A percentile compares a stretch with the other conserved stretches of the same genome.
phyloP scores from a whole-genome alignment of 306 rosid genomes.

The Ammopiptanthus mongolicus region DNA sequence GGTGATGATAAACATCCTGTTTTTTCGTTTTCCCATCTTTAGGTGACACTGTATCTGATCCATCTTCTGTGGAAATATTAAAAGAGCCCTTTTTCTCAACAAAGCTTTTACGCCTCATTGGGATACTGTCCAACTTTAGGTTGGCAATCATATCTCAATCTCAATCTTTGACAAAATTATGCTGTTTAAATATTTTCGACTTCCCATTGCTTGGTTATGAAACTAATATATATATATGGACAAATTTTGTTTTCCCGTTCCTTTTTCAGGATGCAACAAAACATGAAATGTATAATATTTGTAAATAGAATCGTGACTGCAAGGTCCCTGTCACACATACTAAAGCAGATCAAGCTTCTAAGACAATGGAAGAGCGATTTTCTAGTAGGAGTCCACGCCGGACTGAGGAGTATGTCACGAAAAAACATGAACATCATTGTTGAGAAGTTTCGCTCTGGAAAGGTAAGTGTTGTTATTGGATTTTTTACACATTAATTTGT shows the following conservation, averaged over 20 bases:
- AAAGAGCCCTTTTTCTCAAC: slow-evolving; percentile 76
- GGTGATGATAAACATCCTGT: slow-evolving; percentile 1
- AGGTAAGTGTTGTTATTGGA: slow-evolving; percentile 42
- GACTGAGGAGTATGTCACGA: slow-evolving; percentile 72
- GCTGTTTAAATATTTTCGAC: background rate
- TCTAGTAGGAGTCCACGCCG: slow-evolving; percentile 84
- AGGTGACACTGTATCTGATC: slow-evolving; percentile 49
- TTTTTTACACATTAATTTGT: background rate
- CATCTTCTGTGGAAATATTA: slow-evolving; percentile 46
- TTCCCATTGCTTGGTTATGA: slow-evolving; percentile 10
- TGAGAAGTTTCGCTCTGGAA: slow-evolving; percentile 80
- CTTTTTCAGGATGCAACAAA: slow-evolving; percentile 56
- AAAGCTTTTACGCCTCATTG: slow-evolving; percentile 71
- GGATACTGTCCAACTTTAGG: slow-evolving; percentile 77
- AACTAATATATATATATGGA: background rate
- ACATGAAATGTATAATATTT: slow-evolving; percentile 84
- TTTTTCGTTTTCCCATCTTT: slow-evolving; percentile 19
- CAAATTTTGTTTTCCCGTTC: slow-evolving; percentile 13
- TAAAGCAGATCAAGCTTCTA: slow-evolving; percentile 54
- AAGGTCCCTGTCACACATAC: slow-evolving; percentile 70
- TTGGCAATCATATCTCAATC: slow-evolving; percentile 31
- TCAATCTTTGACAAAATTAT: slow-evolving; percentile 9
- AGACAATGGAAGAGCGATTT: slow-evolving; percentile 69
- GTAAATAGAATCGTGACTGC: slow-evolving; percentile 90
- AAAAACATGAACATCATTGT: slow-evolving; percentile 59